phyloP scores from a whole-genome alignment of 1,284 basidiomycete genomes.

The Dichomitus squalens region DNA sequence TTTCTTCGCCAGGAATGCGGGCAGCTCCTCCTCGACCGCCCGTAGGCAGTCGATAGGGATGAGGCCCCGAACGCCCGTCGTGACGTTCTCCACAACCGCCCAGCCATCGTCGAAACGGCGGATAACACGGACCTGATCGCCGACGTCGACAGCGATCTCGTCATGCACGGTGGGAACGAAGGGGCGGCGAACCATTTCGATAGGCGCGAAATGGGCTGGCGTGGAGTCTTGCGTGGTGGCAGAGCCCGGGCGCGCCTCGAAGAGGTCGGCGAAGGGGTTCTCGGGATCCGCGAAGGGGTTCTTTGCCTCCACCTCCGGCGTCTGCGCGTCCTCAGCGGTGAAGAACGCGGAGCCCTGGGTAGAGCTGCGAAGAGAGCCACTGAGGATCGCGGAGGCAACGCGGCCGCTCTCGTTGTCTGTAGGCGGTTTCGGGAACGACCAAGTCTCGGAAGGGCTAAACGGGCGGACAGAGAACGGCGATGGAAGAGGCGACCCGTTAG shows the following conservation, averaged over 20 bases:
- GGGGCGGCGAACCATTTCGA: constrained; percentile 53
- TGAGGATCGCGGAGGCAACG: constrained; percentile 11
- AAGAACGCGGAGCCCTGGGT: constrained; percentile 18
- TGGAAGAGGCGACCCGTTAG: constrained; percentile 17
- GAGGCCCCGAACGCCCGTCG: constrained; percentile 38
- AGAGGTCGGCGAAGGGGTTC: constrained; percentile 13
- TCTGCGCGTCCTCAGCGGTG: constrained; percentile 15
- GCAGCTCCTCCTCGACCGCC: constrained; percentile 46
- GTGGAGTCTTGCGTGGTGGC: constrained; percentile 31
- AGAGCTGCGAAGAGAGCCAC: constrained; percentile 11
- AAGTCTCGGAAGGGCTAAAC: constrained; percentile 64
- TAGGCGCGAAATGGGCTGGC: constrained; percentile 37
- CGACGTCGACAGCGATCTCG: constrained; percentile 54
- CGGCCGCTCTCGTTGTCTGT: constrained; percentile 11
- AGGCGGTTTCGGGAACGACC: constrained; percentile 68
- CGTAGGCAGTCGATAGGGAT: constrained; percentile 69
- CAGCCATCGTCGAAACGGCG: constrained; percentile 69
- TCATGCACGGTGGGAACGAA: constrained; percentile 61
- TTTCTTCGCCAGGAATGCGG: constrained; percentile 52
- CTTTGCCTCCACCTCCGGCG: constrained; percentile 4
- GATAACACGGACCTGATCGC: constrained; percentile 56
- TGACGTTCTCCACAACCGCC: constrained; percentile 46
- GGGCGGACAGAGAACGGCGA: constrained; percentile 64
- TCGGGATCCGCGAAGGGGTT: constrained; percentile 41
- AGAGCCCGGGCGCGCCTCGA: constrained; percentile 18